These are phyloP conservation scores for Veloboletus limbatus DNA, from an alignment of 1,284 basidiomycete genomes.

Conservation along the genomic window DNA sequence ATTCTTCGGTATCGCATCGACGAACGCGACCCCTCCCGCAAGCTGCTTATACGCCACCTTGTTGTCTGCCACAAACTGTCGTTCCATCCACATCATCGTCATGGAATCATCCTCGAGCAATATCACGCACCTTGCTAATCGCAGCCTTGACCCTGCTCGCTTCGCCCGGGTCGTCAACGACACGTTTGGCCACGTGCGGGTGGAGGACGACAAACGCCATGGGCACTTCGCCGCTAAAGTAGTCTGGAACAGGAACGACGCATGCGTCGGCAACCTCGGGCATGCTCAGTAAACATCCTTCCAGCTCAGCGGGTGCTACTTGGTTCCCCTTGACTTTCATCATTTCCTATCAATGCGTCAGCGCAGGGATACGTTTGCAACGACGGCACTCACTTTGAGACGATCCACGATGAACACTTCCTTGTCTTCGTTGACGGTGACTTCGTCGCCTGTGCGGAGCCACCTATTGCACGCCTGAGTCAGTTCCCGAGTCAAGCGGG, in stretches of 20 bases:
- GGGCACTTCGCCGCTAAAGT: conserved; percentile 64
- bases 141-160: conserved; percentile 34
- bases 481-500: conserved; percentile 14
- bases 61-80: conserved; percentile 60
- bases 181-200: conserved; percentile 31
- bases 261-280: conserved; percentile 68
- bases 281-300: conserved; percentile 69
- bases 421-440: conserved; percentile 50
- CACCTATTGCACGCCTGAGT: conserved; percentile 44
- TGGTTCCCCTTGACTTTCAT: conserved; percentile 69
- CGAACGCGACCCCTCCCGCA: conserved; percentile 52
- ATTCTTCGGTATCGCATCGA: conserved; percentile 56
- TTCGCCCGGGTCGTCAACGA: conserved; percentile 30
- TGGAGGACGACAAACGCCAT: conserved; percentile 53
- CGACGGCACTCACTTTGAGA: conserved; percentile 48
- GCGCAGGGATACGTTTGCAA: not conserved
- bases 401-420: conserved; percentile 68
- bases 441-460: conserved; percentile 71
- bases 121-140: conserved; percentile 43
- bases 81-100: not conserved
- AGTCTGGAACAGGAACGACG: conserved; percentile 76
- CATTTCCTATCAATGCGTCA: conserved; percentile 43
- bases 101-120: not conserved
- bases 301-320: conserved; percentile 67
- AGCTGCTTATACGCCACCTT: conserved; percentile 65